These are phyloP conservation scores for Arthrobotrys entomopaga DNA, from an alignment of 2,329 filamentous ascomycete genomes.

Conservation along the genomic window DNA sequence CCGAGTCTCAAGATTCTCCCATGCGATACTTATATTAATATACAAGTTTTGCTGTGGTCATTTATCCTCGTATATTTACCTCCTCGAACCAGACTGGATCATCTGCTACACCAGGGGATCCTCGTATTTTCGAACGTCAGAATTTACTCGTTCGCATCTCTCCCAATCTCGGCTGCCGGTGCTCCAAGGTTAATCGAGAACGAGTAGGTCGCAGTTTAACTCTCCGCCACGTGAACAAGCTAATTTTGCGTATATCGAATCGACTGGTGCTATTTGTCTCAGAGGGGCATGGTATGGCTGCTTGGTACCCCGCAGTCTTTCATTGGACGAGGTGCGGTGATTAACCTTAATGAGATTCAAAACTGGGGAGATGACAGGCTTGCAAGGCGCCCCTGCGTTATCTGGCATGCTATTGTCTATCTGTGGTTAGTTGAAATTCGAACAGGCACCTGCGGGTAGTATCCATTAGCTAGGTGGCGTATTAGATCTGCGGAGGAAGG, in stretches of 20 bases:
- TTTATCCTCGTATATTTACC: conserved; percentile 4
- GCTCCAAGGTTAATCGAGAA: conserved; percentile 22
- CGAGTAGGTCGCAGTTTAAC: conserved; percentile 27
- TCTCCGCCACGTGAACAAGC: conserved; percentile 31
- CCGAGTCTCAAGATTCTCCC: neutral
- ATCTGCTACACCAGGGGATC: neutral
- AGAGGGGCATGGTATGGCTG: conserved; percentile 1
- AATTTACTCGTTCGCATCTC: neutral
- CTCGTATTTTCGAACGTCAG: conserved; percentile 24
- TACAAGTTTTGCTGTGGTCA: neutral
- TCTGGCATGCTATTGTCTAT: conserved; percentile 17
- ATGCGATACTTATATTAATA: conserved; percentile 34
- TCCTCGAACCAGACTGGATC: conserved; percentile 29
- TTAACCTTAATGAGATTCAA: conserved; percentile 27
- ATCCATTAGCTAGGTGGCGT: conserved; percentile 6
- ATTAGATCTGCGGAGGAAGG: conserved; percentile 22
- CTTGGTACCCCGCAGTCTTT: conserved; percentile 37
- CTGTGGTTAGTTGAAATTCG: conserved; percentile 11
- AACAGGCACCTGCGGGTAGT: conserved; percentile 3
- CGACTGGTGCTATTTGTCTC: conserved; percentile 26
- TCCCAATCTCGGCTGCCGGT: conserved; percentile 25
- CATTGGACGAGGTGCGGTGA: conserved; percentile 1
- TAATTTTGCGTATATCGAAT: conserved; percentile 10
- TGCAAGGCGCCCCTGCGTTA: conserved; percentile 41
- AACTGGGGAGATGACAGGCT: conserved; percentile 15